These are phyloP conservation scores for Fraxinus americana DNA, from an alignment of 257 asterid genomes.

Conservation along the genomic window DNA sequence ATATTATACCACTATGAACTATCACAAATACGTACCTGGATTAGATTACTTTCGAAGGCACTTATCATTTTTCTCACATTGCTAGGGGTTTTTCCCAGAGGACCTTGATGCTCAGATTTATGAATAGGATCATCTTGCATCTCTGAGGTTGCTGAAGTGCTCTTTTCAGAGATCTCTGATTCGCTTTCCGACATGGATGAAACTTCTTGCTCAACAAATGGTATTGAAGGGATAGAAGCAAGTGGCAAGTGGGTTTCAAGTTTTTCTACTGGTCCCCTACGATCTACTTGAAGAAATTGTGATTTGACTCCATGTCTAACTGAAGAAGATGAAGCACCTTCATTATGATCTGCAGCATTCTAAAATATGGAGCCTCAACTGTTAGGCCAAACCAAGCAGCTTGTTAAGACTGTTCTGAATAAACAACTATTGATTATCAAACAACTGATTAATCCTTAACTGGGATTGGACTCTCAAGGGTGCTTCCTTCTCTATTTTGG, in stretches of 20 bases:
- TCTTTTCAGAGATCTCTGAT: slow-evolving; percentile 28
- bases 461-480: slow-evolving; percentile 37
- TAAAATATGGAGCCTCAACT: slow-evolving; percentile 53
- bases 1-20: slow-evolving; percentile 7
- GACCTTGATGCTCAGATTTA: slow-evolving; percentile 35
- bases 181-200: slow-evolving; percentile 26
- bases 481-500: slow-evolving; percentile 23
- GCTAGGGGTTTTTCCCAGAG: slow-evolving; percentile 45
- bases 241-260: slow-evolving; percentile 26
- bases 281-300: slow-evolving; percentile 31
- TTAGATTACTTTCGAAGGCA: slow-evolving; percentile 62
- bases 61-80: slow-evolving; percentile 76
- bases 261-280: slow-evolving; percentile 26
- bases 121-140: slow-evolving; percentile 31
- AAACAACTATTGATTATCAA: slow-evolving; percentile 28
- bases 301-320: slow-evolving; percentile 24
- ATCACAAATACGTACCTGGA: slow-evolving; percentile 55
- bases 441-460: slow-evolving; percentile 59
- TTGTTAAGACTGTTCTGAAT: neutral
- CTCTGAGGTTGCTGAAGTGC: slow-evolving; percentile 21
- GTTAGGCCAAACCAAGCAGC: slow-evolving; percentile 45
- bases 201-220: slow-evolving; percentile 32
- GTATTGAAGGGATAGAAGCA: slow-evolving; percentile 17
- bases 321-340: slow-evolving; percentile 44
- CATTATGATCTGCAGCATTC: slow-evolving; percentile 63